Evolutionary conservation across 2,329 filamentous ascomycete species (phyloP).

Genomic region (Cytospora paraplurivora): DNA sequence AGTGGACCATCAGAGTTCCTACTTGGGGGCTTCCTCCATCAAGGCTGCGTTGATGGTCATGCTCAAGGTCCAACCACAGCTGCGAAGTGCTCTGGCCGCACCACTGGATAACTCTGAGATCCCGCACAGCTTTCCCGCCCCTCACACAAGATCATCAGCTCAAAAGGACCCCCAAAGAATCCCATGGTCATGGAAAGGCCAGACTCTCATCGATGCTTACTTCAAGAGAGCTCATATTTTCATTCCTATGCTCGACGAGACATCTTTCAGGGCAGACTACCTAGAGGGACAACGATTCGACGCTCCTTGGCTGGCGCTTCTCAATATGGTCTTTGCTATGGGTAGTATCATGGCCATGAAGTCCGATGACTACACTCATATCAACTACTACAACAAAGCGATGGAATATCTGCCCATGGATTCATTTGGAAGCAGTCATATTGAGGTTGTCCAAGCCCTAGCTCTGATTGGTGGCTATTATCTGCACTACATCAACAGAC

Average conservation of each 20-base stretch:
- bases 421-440: constrained; percentile 67
- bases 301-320: constrained; percentile 68
- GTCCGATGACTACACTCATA: constrained; percentile 66
- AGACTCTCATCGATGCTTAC: constrained; percentile 73
- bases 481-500: constrained; percentile 75
- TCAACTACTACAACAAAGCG: constrained; percentile 69
- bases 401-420: constrained; percentile 68
- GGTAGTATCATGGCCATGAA: constrained; percentile 70
- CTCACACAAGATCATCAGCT: constrained; percentile 46
- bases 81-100: constrained; percentile 48
- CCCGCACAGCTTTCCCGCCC: constrained; percentile 47
- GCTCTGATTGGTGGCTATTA: constrained; percentile 75
- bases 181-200: constrained; percentile 64
- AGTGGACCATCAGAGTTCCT: constrained; percentile 62
- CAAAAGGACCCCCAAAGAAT: constrained; percentile 53
- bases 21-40: constrained; percentile 74
- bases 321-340: constrained; percentile 78
- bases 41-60: constrained; percentile 75
- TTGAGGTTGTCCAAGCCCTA: constrained; percentile 74
- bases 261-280: constrained; percentile 67
- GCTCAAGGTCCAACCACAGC: constrained; percentile 55
- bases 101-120: constrained; percentile 51
- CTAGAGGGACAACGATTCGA: constrained; percentile 64
- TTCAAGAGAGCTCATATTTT: constrained; percentile 74
- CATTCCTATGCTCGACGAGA: constrained; percentile 73